These are phyloP conservation scores for Cordyceps cicadae DNA, from an alignment of 2,329 filamentous ascomycete species.

Conservation along the genomic window DNA sequence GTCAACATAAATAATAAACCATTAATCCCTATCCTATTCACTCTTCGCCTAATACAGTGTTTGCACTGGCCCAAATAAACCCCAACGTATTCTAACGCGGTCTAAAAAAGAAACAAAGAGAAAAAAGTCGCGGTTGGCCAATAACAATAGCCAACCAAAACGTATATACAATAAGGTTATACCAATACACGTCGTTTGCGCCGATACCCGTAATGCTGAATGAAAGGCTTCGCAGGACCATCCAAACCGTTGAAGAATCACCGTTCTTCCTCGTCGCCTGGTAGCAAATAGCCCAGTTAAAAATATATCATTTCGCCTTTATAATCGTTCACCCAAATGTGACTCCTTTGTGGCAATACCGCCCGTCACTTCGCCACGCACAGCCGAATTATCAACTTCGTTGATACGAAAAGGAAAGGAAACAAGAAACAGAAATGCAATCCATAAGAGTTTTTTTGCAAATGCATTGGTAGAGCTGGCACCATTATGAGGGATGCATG, in stretches of 20 bases:
- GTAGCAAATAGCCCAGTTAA: background rate
- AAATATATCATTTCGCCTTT: slow-evolving; percentile 7
- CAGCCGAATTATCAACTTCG: background rate
- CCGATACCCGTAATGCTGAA: slow-evolving; percentile 10
- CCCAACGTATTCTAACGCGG: slow-evolving; percentile 5
- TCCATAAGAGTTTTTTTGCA: background rate
- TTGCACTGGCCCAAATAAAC: background rate
- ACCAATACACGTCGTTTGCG: slow-evolving; percentile 9
- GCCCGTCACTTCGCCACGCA: background rate
- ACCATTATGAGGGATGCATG: background rate
- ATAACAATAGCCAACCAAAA: background rate
- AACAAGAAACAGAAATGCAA: background rate
- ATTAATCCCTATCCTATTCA: slow-evolving; percentile 8
- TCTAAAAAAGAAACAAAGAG: slow-evolving; percentile 1
- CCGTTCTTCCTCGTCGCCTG: background rate
- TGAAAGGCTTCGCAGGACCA: slow-evolving; percentile 2
- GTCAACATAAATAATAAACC: background rate
- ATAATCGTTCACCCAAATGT: slow-evolving; percentile 7
- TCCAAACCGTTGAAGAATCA: background rate
- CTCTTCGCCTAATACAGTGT: slow-evolving; percentile 1
- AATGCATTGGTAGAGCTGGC: background rate
- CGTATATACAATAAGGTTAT: slow-evolving; percentile 8
- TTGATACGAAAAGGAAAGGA: background rate
- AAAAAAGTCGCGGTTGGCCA: background rate
- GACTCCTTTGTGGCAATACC: background rate